Evolutionary conservation across 495 filamentous ascomycete genomes (phyloP), one percentile per base, ranked within the genome.

Genomic region (Annulohypoxylon nitens): DNA sequence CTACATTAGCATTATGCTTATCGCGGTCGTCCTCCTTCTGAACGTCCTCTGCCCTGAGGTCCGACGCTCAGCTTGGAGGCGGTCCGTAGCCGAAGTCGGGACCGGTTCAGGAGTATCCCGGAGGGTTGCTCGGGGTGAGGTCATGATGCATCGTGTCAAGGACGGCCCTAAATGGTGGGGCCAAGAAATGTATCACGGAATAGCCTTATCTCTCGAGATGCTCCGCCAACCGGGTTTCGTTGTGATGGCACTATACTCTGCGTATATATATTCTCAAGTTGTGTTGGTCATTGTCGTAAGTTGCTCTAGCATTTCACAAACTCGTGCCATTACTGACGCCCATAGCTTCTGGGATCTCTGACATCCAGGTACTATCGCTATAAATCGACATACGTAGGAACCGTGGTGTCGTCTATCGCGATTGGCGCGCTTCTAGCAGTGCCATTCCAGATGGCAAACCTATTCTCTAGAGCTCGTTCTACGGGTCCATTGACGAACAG

Each of bases 251-350:
- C 26, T 91, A 12, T 94, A 93, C 77, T 81, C 90, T 14, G 90
- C 85, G n/a, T 94, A 91, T 91, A 90, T 92, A 64, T 92, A 93
- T 78, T 90, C 89, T 14, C 89, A 93, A 70, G 80, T 93, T 4
- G 88, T 92, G 12, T 80, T 93, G 63, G 82, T 91, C 66, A 90
- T 94, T 64, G 83, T 90, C 8, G 77, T 78, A 68, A 75, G 77
- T 74, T 50, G 3, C 60, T 34, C 64, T 84, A 87, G 81, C 73
- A 16, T 4, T 50, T 61, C 10, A 37, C 48, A 39, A 39, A 34
- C 6, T 48, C 39, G 34, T 47, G 58, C 50, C 25, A 51, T 18
- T 30, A 34, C 67, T 91, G 51, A 77, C 37, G 30, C 8, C 4
- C 33, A 20, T 57, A 78, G 85, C 87, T 94, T 37, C 83, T 93